Percentiles rank a stretch among this genome's conserved stretches.
Conservation (phyloP, 2,329 filamentous ascomycete species). For the Colletotrichum sojae region DNA sequence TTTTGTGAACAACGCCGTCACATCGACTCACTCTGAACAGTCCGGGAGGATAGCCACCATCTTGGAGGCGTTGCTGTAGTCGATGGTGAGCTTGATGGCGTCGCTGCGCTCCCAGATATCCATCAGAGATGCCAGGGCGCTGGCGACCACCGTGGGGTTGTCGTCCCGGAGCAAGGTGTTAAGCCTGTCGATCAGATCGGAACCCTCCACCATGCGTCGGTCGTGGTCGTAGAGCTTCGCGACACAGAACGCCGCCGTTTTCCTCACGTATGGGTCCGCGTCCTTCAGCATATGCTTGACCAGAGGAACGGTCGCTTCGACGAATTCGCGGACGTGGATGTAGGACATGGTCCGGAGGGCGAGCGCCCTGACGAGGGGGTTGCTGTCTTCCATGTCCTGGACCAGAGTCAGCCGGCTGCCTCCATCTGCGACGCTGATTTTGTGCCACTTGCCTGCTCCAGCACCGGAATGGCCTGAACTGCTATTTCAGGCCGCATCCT, state of each 20-base stretch:
- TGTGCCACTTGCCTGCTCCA: conserved; percentile 77
- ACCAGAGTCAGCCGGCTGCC: conserved; percentile 37
- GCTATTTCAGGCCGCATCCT: conserved; percentile 95
- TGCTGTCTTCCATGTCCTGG: conserved; percentile 93
- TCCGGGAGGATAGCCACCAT: conserved; percentile 97
- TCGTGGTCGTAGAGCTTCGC: conserved; percentile 99
- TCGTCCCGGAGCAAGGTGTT: conserved; percentile 94
- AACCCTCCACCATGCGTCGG: conserved; percentile 87
- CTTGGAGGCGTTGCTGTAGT: conserved; percentile 97
- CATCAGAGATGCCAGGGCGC: conserved; percentile 90
- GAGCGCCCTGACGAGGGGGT: conserved; percentile 91
- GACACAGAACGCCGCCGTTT: conserved; percentile 96
- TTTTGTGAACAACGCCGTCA: not conserved
- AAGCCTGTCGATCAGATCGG: conserved; percentile 91
- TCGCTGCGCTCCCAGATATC: conserved; percentile 99
- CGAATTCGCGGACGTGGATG: conserved; percentile 95
- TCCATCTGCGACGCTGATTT: not conserved
- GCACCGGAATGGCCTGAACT: conserved; percentile 89
- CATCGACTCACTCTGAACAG: conserved; percentile 86
- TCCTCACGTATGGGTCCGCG: conserved; percentile 94
- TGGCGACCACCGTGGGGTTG: conserved; percentile 97
- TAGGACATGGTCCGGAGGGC: conserved; percentile 97
- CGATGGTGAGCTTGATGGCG: conserved; percentile 97
- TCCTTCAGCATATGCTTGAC: conserved; percentile 89
- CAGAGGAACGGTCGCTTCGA: conserved; percentile 88